Conservation (phyloP, 306 rosid genomes). For the Quercus variabilis region DNA sequence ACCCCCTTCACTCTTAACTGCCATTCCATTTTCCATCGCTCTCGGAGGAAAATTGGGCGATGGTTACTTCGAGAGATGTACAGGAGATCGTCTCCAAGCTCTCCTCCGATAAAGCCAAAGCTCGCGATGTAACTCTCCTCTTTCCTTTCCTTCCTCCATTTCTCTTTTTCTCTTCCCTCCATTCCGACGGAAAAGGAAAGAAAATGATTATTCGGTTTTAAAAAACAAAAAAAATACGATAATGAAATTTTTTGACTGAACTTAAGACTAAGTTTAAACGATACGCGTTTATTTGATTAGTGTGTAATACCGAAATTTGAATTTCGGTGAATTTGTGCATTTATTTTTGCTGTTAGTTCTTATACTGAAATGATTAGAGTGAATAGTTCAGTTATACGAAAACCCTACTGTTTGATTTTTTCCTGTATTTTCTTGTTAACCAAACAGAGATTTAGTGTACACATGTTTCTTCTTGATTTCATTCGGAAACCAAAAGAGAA, state of each 20-base stretch:
- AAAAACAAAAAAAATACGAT: neutral
- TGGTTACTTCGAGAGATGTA: conserved; percentile 64
- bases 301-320: neutral
- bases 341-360: neutral
- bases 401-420: neutral
- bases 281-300: neutral
- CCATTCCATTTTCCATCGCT: conserved; percentile 4
- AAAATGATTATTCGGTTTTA: neutral
- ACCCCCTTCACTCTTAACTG: neutral
- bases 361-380: neutral
- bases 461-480: neutral
- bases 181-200: neutral
- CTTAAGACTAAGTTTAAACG: neutral
- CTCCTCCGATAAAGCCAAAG: conserved; percentile 78
- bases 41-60: conserved; percentile 28
- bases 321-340: neutral
- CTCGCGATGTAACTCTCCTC: conserved; percentile 67
- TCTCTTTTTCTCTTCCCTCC: neutral
- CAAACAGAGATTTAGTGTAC: neutral
- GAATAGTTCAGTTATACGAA: neutral
- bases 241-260: neutral
- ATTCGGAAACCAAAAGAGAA: neutral
- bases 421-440: no score
- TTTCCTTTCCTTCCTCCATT: conserved; percentile 9
- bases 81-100: conserved; percentile 72